phyloP scores from a whole-genome alignment of 345 rosid genomes.

The Gossypium arboreum region DNA sequence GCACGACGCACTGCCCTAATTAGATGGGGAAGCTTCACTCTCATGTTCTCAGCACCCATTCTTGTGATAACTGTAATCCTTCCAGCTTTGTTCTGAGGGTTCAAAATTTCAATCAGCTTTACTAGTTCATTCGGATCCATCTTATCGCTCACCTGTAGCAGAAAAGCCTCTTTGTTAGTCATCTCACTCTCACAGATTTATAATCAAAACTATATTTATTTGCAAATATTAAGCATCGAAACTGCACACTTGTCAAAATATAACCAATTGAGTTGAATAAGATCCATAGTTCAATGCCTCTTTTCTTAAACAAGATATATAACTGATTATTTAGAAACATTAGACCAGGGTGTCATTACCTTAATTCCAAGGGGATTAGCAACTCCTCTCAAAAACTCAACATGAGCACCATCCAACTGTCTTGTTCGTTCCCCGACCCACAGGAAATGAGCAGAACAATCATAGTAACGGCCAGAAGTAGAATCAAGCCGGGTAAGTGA shows the following conservation, averaged over 20 bases:
- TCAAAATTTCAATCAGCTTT: conserved; percentile 80
- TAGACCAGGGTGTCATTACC: conserved; percentile 27
- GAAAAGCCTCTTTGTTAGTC: conserved; percentile 11
- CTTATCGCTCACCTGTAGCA: conserved; percentile 78
- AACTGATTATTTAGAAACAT: background rate
- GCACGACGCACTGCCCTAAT: conserved; percentile 74
- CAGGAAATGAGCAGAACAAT: conserved; percentile 72
- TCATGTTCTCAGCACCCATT: conserved; percentile 97
- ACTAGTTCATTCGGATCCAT: conserved; percentile 87
- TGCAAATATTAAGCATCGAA: background rate
- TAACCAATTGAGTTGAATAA: background rate
- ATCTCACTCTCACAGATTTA: background rate
- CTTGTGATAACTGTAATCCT: conserved; percentile 79
- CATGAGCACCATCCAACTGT: conserved; percentile 74
- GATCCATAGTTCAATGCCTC: background rate
- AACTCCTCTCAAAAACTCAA: conserved; percentile 71
- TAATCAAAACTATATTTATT: background rate
- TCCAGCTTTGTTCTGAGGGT: conserved; percentile 83
- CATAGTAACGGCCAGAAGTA: conserved; percentile 66
- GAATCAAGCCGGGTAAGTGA: conserved; percentile 69
- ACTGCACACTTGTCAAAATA: background rate
- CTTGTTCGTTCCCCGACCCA: conserved; percentile 80
- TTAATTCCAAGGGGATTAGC: conserved; percentile 78
- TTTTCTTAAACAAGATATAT: background rate
- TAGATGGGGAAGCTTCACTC: conserved; percentile 88